These are phyloP conservation scores for Carex pumila DNA, from an alignment of 176 grass and related monocot genomes.

Conservation along the genomic window DNA sequence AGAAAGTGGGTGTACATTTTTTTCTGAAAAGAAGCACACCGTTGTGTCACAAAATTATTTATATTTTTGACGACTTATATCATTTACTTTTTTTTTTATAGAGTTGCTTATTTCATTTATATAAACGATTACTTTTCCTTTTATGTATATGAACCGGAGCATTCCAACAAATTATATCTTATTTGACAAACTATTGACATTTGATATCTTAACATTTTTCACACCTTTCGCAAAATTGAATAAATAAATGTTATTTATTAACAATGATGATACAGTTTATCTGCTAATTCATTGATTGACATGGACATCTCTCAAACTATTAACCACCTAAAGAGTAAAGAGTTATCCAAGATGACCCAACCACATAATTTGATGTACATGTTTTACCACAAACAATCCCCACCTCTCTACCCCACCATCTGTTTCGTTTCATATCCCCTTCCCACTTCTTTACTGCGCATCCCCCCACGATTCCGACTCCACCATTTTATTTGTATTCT, in stretches of 20 bases:
- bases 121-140: too few relatives aligned
- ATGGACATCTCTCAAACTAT: not conserved
- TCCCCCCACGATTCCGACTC: not conserved
- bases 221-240: not conserved
- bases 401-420: not conserved
- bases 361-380: not conserved
- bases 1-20: too few relatives aligned
- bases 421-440: not conserved
- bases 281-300: not conserved
- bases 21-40: too few relatives aligned
- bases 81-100: too few relatives aligned
- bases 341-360: not conserved
- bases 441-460: conserved; percentile 1
- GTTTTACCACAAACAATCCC: not conserved
- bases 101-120: too few relatives aligned
- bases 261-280: not conserved
- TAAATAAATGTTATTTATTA: not conserved
- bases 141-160: too few relatives aligned
- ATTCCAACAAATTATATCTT: too few relatives aligned
- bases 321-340: not conserved
- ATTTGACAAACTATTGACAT: not conserved
- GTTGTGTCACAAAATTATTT: too few relatives aligned
- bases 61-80: not conserved
- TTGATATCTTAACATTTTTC: not conserved
- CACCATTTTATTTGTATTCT: not conserved